Percentiles rank a stretch among this genome's conserved stretches.
Conservation (phyloP, 495 filamentous ascomycete genomes). For the Penicillium cosmopolitanum region DNA sequence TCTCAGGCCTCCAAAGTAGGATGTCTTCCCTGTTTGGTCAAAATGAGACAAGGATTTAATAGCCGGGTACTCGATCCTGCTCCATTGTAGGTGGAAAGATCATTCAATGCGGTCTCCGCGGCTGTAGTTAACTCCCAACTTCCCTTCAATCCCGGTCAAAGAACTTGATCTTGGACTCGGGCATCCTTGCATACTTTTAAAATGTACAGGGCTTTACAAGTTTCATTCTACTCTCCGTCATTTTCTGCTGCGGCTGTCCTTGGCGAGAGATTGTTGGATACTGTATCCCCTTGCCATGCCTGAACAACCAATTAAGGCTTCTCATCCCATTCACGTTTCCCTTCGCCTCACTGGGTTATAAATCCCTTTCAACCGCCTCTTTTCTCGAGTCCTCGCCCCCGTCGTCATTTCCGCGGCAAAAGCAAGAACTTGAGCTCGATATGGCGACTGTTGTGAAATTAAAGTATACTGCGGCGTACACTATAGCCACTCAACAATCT, state of each 20-base stretch:
- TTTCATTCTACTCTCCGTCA: no score
- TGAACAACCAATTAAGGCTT: background rate
- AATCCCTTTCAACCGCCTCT: background rate
- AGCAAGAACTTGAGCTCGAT: background rate
- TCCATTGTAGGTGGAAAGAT: background rate
- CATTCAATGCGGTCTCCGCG: no score
- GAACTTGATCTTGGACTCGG: no score
- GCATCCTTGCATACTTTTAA: no score
- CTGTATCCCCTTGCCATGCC: no score
- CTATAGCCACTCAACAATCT: background rate
- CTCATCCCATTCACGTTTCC: background rate
- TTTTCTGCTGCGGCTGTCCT: no score
- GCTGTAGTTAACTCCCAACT: no score
- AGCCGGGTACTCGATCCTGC: background rate
- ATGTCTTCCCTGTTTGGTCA: background rate
- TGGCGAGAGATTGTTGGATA: no score
- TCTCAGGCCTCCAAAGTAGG: background rate
- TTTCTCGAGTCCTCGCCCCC: slow-evolving; percentile 13
- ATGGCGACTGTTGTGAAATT: background rate
- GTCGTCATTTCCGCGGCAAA: background rate
- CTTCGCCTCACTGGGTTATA: slow-evolving; percentile 2
- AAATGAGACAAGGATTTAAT: background rate
- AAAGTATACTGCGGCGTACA: background rate
- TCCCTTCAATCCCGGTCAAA: no score
- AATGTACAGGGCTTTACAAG: no score